Conservation (phyloP, 176 grass and related monocot species). For the Carex parvula region DNA sequence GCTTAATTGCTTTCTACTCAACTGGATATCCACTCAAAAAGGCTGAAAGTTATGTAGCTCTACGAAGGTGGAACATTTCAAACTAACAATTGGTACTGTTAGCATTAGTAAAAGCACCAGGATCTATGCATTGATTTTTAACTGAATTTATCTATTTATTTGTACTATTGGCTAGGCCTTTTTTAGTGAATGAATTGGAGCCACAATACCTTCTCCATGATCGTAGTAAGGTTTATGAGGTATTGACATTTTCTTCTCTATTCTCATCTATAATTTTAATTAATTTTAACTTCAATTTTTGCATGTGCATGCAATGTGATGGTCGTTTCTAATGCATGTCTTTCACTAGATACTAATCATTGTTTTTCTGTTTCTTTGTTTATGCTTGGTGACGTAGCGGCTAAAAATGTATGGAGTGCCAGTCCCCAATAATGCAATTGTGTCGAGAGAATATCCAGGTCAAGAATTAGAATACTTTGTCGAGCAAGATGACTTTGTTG, state of each 20-base stretch:
- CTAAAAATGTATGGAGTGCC: slow-evolving; percentile 74
- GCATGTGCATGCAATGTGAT: neutral
- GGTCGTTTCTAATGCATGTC: slow-evolving; percentile 10
- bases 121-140: neutral
- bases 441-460: slow-evolving; percentile 73
- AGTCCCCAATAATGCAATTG: slow-evolving; percentile 82
- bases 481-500: slow-evolving; percentile 94
- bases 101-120: neutral
- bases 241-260: slow-evolving; percentile 33
- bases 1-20: slow-evolving; percentile 91
- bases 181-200: slow-evolving; percentile 81
- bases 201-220: slow-evolving; percentile 87
- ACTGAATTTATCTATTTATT: slow-evolving; percentile 11
- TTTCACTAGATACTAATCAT: slow-evolving; percentile 29
- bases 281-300: slow-evolving; percentile 13
- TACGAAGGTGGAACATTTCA: slow-evolving; percentile 57
- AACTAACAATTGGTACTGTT: neutral
- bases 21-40: slow-evolving; percentile 88
- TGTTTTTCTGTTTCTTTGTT: slow-evolving; percentile 22
- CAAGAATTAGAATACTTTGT: slow-evolving; percentile 84
- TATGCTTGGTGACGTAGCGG: slow-evolving; percentile 44
- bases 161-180: slow-evolving; percentile 52
- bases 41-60: slow-evolving; percentile 63
- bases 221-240: slow-evolving; percentile 94
- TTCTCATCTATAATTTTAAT: neutral